A percentile compares a stretch with the other conserved stretches of the same genome.
Conservation (phyloP, 2,329 filamentous ascomycete species). For the Stagonosporopsis rhizophila region DNA sequence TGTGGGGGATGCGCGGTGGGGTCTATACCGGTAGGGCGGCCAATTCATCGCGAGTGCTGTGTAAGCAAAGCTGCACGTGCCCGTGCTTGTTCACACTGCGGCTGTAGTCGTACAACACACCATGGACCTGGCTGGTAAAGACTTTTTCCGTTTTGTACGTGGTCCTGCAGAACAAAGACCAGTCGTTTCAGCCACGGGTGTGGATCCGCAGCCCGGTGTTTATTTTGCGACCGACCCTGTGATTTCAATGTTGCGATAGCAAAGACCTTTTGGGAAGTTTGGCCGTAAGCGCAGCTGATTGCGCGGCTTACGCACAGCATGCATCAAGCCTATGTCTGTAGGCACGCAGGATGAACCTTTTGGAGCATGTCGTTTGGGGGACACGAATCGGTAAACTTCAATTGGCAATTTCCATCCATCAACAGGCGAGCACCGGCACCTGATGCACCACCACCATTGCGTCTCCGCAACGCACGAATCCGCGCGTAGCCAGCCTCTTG, state of each 20-base stretch:
- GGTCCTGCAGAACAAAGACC: neutral
- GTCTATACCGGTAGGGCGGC: no score
- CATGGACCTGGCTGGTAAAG: neutral
- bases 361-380: neutral
- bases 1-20: no score
- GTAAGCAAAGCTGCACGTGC: neutral
- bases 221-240: conserved; percentile 1
- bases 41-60: no score
- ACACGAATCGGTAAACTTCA: neutral
- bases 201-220: conserved; percentile 5
- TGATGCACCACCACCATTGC: neutral
- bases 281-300: neutral
- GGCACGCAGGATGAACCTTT: neutral
- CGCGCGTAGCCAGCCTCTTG: neutral
- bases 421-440: neutral
- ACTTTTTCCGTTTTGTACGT: neutral
- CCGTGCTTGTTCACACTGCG: no score
- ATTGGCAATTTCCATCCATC: neutral
- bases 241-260: neutral
- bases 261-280: neutral
- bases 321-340: neutral
- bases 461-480: neutral
- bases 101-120: neutral
- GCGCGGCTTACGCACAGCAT: neutral
- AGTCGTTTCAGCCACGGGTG: neutral